Percentiles rank a stretch among this genome's conserved stretches.
Evolutionary conservation across 108 stramenopile genomes (phyloP).

Genomic region (Fragilaria radians): DNA sequence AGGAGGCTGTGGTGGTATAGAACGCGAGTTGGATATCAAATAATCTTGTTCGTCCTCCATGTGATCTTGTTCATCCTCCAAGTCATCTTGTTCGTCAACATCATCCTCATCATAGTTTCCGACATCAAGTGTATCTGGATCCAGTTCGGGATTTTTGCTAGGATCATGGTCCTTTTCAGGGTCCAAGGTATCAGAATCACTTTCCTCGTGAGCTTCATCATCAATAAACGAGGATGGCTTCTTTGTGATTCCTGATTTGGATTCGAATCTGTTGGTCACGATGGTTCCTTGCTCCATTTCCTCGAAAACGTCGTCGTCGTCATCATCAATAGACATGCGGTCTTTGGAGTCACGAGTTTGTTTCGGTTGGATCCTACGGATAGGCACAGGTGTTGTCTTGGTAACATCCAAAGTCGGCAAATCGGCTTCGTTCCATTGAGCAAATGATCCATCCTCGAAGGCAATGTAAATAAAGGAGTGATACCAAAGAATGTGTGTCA

Average conservation of each 20-base stretch:
- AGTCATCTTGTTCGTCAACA: conserved; percentile 20
- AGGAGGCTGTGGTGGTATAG: conserved; percentile 55
- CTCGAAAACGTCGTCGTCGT: conserved; percentile 33
- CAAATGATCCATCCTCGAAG: background rate
- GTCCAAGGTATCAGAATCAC: conserved; percentile 6
- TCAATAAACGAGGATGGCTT: conserved; percentile 34
- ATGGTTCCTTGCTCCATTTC: conserved; percentile 14
- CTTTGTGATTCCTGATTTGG: conserved; percentile 6
- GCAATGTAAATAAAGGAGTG: background rate
- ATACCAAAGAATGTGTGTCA: background rate
- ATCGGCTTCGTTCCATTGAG: too few relatives aligned
- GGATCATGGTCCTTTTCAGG: conserved; percentile 12
- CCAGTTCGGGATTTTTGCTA: background rate
- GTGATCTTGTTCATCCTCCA: conserved; percentile 15
- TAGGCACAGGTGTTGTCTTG: too few relatives aligned
- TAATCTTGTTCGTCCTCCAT: background rate
- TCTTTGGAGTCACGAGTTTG: background rate
- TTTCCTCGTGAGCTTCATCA: conserved; percentile 45
- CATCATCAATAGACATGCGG: conserved; percentile 10
- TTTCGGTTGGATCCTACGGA: too few relatives aligned
- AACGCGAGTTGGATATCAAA: background rate
- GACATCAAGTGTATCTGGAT: background rate
- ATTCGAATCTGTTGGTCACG: background rate
- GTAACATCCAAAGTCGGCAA: too few relatives aligned
- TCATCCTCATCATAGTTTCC: conserved; percentile 14